Evolutionary conservation across 805 yeast species (phyloP).

Genomic region (Candida cerambycidarum): DNA sequence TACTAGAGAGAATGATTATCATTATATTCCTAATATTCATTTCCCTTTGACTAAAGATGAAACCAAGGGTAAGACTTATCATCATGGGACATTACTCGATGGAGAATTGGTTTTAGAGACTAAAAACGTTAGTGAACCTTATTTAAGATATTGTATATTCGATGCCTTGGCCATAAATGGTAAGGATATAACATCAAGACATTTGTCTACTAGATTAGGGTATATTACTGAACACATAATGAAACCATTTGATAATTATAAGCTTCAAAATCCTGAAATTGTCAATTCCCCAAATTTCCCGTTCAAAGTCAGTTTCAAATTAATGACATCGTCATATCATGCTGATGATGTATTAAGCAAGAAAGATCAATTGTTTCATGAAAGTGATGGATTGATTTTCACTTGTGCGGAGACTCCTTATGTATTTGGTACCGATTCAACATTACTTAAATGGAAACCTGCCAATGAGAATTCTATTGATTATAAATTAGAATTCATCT

Average conservation of each 20-base stretch:
- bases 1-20: conserved; percentile 86
- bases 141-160: conserved; percentile 76
- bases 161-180: conserved; percentile 89
- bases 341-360: conserved; percentile 72
- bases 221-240: conserved; percentile 79
- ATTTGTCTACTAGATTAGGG: conserved; percentile 80
- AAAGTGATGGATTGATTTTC: conserved; percentile 90
- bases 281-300: conserved; percentile 67
- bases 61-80: conserved; percentile 56
- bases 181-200: conserved; percentile 62
- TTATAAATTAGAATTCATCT: conserved; percentile 66
- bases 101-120: conserved; percentile 87
- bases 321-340: conserved; percentile 82
- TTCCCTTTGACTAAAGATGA: conserved; percentile 60
- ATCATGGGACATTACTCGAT: conserved; percentile 86
- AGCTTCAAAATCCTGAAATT: conserved; percentile 68
- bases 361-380: conserved; percentile 74
- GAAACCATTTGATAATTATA: conserved; percentile 75
- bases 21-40: conserved; percentile 76
- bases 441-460: conserved; percentile 94
- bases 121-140: conserved; percentile 52
- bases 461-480: conserved; percentile 94
- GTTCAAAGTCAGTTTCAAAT: conserved; percentile 80
- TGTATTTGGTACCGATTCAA: conserved; percentile 81
- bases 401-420: conserved; percentile 91